A percentile compares a stretch with the other conserved stretches of the same genome.
These are phyloP conservation scores for Bipolaris zeicola DNA, from an alignment of 2,329 filamentous ascomycete genomes.

Conservation along the genomic window DNA sequence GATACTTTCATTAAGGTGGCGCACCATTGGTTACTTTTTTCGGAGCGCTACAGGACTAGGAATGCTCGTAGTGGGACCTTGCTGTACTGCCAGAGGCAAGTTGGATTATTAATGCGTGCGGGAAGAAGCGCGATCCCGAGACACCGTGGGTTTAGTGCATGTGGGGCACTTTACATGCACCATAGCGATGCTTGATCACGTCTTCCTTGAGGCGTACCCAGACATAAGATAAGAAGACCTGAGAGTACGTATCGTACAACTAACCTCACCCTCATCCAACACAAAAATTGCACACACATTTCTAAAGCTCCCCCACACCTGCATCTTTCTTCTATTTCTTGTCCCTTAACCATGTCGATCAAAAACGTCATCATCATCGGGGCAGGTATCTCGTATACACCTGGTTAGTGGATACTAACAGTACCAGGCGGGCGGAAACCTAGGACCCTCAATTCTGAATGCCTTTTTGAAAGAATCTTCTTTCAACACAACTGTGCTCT, in stretches of 20 bases:
- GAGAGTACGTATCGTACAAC: neutral
- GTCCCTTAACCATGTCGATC: constrained; percentile 38
- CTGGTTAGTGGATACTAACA: constrained; percentile 10
- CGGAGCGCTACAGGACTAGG: neutral
- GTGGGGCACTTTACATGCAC: constrained; percentile 13
- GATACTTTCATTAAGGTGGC: neutral
- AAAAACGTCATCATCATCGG: constrained; percentile 54
- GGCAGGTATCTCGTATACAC: constrained; percentile 29
- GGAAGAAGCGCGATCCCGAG: constrained; percentile 1
- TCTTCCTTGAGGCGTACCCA: constrained; percentile 6
- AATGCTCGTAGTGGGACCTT: neutral
- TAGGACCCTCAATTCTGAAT: constrained; percentile 51
- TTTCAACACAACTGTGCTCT: constrained; percentile 63
- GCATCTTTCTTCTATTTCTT: constrained; percentile 7
- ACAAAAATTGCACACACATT: neutral
- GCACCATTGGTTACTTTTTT: neutral
- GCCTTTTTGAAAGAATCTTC: constrained; percentile 49
- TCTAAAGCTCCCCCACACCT: neutral
- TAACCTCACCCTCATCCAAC: neutral
- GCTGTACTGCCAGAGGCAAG: neutral
- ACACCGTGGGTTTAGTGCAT: constrained; percentile 5
- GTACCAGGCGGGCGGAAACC: constrained; percentile 47
- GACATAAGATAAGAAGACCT: constrained; percentile 11
- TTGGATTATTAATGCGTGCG: constrained; percentile 4
- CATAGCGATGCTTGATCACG: constrained; percentile 12